Conservation (phyloP, 2,329 filamentous ascomycete genomes). For the Conoideocrella luteorostrata region DNA sequence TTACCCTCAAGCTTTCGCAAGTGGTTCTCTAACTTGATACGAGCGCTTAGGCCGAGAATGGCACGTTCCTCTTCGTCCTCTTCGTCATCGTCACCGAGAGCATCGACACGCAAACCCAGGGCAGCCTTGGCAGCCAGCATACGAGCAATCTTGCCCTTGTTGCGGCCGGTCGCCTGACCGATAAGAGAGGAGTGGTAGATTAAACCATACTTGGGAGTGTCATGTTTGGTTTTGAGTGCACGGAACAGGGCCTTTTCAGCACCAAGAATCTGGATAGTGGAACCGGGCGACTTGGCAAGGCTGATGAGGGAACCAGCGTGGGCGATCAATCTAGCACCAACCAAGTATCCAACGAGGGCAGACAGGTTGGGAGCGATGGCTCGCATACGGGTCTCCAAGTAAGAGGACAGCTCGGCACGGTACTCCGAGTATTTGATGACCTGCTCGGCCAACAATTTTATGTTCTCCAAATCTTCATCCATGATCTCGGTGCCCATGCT, state of each 20-base stretch:
- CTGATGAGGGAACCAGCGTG: constrained; percentile 92
- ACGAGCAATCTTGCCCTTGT: constrained; percentile 99
- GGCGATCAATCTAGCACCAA: constrained; percentile 89
- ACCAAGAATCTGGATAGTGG: constrained; percentile 95
- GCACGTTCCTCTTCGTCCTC: constrained; percentile 87
- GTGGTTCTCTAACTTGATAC: constrained; percentile 68
- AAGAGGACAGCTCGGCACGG: constrained; percentile 78
- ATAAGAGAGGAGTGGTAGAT: constrained; percentile 91
- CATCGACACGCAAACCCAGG: constrained; percentile 87
- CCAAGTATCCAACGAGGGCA: constrained; percentile 83
- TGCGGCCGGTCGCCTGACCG: constrained; percentile 92
- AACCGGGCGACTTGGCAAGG: constrained; percentile 89
- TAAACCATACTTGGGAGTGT: constrained; percentile 96
- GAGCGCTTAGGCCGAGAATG: constrained; percentile 66
- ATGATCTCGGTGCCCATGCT: constrained; percentile 99
- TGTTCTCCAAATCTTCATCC: constrained; percentile 86
- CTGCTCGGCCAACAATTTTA: constrained; percentile 84
- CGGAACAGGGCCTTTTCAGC: constrained; percentile 98
- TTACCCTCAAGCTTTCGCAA: constrained; percentile 82
- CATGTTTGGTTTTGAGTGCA: constrained; percentile 97
- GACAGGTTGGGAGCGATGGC: constrained; percentile 96
- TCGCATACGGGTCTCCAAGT: constrained; percentile 89
- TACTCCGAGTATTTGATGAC: constrained; percentile 90
- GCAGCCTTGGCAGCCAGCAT: constrained; percentile 92
- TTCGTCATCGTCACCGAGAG: constrained; percentile 52